Evolutionary conservation across 805 yeast genomes (phyloP), one percentile per base, ranked within the genome.

Genomic region (Schwanniomyces pseudopolymorphus): DNA sequence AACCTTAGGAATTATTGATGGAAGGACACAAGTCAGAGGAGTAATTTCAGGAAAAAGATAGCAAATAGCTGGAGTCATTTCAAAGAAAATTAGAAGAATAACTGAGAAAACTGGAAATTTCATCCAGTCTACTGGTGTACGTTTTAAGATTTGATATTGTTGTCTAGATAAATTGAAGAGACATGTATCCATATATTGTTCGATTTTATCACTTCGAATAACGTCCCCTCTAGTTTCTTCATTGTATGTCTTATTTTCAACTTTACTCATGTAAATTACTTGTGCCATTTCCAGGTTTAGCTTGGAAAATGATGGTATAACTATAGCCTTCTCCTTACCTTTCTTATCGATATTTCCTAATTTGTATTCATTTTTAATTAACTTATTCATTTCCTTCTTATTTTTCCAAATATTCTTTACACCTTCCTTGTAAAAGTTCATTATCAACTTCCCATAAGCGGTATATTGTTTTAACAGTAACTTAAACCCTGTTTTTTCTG

Each of bases 351-450:
- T 40, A 9, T 57, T 53, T 13, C 51, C 26, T 8, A 66, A 22
- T 43, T 59, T 59, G 46, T 46, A 61, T 28, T 54, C 46, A 9
- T 54, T 31, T 17, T 50, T 58, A 42, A 48, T 40, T 33, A 68
- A 28, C 4, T 44, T 31, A 16, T 54, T 55, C 14, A 54, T 44
- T 22, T 48, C 43, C 33, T 54, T 54, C 33, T 60, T 49, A 48
- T 81, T 80, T 1, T 60, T 50, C 80, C 84, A 82, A 0, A 84
- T 77, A 51, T 77, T 78, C 17, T 66, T 60, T 2, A 85, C 69
- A 1, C 92, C 91, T 2, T 66, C 59, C 49, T 77, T 77, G 65
- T 85, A 85, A 58, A 84, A 83, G 5, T 60, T 60, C 35, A 83
- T 54, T 37, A 81, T 52, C 2, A 65, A 51, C 54, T 76, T 75